phyloP scores from a whole-genome alignment of 1,284 basidiomycete genomes.

The Cystobasidium slooffiae region DNA sequence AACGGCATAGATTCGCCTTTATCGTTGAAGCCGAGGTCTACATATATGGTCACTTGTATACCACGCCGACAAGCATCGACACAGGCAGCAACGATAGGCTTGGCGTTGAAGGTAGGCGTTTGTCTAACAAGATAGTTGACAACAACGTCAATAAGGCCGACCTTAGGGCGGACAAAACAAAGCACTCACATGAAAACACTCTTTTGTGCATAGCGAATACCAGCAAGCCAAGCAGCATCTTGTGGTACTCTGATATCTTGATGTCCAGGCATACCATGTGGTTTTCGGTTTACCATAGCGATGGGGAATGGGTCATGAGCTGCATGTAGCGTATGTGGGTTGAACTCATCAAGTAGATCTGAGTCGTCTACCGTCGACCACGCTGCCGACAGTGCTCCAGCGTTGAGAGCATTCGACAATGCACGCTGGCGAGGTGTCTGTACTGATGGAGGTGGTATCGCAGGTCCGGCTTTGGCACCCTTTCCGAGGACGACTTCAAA shows the following conservation, averaged over 20 bases:
- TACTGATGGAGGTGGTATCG: conserved; percentile 32
- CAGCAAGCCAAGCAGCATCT: conserved; percentile 76
- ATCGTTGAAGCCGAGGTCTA: conserved; percentile 63
- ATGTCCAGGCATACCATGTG: conserved; percentile 66
- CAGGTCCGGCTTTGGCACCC: conserved; percentile 30
- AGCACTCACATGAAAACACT: conserved; percentile 70
- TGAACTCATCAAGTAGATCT: conserved; percentile 61
- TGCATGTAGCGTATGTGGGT: conserved; percentile 65
- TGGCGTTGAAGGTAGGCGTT: conserved; percentile 75
- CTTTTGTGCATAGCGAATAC: conserved; percentile 68
- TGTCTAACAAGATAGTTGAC: conserved; percentile 58
- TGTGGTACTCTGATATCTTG: conserved; percentile 69
- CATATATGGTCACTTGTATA: conserved; percentile 68
- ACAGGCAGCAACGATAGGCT: conserved; percentile 68
- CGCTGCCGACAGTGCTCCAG: conserved; percentile 60
- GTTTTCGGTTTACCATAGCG: conserved; percentile 71
- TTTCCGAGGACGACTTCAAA: conserved; percentile 18
- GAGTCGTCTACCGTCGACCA: conserved; percentile 61
- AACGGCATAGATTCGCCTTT: conserved; percentile 70
- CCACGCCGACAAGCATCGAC: conserved; percentile 70
- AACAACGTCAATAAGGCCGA: background rate
- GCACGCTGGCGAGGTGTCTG: conserved; percentile 47
- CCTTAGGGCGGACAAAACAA: background rate
- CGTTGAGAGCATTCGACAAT: conserved; percentile 54
- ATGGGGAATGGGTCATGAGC: conserved; percentile 67